phyloP scores from a whole-genome alignment of 1,284 basidiomycete genomes.

The Vanrija sp. region DNA sequence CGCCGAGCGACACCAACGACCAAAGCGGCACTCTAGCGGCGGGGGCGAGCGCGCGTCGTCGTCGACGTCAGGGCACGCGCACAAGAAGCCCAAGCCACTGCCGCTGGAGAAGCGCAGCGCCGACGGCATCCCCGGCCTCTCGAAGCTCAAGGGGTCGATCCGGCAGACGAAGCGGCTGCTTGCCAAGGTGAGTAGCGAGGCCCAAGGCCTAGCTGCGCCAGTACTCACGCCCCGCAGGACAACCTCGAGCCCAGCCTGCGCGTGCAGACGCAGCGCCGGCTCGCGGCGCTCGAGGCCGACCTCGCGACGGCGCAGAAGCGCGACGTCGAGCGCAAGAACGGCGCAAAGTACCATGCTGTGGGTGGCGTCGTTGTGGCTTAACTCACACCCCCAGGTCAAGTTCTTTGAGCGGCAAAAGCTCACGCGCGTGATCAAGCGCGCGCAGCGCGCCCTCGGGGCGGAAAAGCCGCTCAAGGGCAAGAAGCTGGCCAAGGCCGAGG shows the following conservation, averaged over 20 bases:
- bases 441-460: constrained; percentile 51
- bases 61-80: too few relatives aligned
- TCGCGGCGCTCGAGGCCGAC: constrained; percentile 70
- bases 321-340: constrained; percentile 66
- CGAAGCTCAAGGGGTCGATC: constrained; percentile 70
- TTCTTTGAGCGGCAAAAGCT: constrained; percentile 87
- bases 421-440: constrained; percentile 63
- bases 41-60: too few relatives aligned
- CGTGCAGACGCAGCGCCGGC: constrained; percentile 68
- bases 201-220: background rate
- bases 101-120: constrained; percentile 29
- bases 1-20: too few relatives aligned
- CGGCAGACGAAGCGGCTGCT: constrained; percentile 73
- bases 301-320: constrained; percentile 59
- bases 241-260: constrained; percentile 71
- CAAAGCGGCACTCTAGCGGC: too few relatives aligned
- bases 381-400: constrained; percentile 54
- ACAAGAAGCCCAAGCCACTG: constrained; percentile 14
- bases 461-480: constrained; percentile 46
- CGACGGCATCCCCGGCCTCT: constrained; percentile 40
- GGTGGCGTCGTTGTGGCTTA: constrained; percentile 1
- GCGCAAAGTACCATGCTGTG: constrained; percentile 69
- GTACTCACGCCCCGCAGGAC: constrained; percentile 54
- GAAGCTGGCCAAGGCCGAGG: constrained; percentile 46
- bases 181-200: constrained; percentile 58